phyloP scores from a whole-genome alignment of 768 basidiomycete species.

The Suillus subalutaceus region DNA sequence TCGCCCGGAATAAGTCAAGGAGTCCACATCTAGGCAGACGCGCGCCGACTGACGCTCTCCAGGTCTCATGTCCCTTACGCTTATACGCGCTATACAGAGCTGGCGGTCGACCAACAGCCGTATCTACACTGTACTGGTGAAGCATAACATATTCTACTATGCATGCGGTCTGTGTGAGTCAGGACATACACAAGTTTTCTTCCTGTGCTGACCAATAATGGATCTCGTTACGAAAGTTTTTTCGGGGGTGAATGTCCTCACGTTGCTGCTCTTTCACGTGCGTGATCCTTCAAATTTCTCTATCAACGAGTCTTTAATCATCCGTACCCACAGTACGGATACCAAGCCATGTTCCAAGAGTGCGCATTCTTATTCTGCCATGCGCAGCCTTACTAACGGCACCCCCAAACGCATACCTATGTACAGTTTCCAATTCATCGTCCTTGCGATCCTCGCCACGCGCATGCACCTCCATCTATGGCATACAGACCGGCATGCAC shows the following conservation, averaged over 20 bases:
- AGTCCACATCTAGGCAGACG: neutral
- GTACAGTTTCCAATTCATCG: neutral
- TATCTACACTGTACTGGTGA: neutral
- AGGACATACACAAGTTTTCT: neutral
- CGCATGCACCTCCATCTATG: neutral
- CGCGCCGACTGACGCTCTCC: neutral
- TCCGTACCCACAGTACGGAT: neutral
- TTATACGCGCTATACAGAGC: constrained; percentile 2
- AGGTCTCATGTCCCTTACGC: constrained; percentile 2
- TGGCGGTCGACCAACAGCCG: neutral
- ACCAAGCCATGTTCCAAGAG: constrained; percentile 4
- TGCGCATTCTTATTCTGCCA: neutral
- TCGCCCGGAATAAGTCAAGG: neutral
- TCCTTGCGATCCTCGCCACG: neutral
- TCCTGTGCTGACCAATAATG: neutral
- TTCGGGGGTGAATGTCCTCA: neutral
- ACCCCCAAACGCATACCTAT: neutral
- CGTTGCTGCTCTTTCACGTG: neutral
- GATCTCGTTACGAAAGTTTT: neutral
- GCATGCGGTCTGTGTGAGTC: constrained; percentile 4
- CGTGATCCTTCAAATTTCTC: neutral
- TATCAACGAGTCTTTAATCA: too few species aligned
- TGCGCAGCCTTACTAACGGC: neutral
- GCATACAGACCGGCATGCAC: neutral
- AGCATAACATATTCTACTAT: constrained; percentile 3